phyloP scores from a whole-genome alignment of 768 basidiomycete genomes.

The Fistulinella prunicolor region DNA sequence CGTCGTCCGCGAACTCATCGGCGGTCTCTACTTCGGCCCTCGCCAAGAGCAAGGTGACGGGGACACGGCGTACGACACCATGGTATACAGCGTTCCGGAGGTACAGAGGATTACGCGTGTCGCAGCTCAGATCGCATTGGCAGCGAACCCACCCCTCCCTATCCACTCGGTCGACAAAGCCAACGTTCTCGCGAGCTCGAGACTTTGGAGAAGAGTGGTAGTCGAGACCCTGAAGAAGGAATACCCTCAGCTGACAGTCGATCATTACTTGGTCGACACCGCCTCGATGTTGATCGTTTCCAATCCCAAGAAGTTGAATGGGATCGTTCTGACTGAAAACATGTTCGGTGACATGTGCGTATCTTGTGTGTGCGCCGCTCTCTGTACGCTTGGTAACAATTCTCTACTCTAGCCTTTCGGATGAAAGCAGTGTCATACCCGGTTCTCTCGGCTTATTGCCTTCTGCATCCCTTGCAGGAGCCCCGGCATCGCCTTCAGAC shows the following conservation, averaged over 20 bases:
- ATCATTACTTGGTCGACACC: constrained; percentile 93
- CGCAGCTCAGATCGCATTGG: constrained; percentile 87
- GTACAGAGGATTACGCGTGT: constrained; percentile 94
- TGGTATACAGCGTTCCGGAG: constrained; percentile 88
- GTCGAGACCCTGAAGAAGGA: constrained; percentile 80
- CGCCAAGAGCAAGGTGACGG: constrained; percentile 81
- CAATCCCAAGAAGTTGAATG: constrained; percentile 89
- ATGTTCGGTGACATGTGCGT: constrained; percentile 96
- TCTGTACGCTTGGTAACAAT: neutral
- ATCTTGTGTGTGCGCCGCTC: neutral
- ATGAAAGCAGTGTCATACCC: constrained; percentile 95
- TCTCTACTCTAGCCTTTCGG: constrained; percentile 67
- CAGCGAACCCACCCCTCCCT: constrained; percentile 76
- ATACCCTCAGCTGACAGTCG: constrained; percentile 82
- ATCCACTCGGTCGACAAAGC: constrained; percentile 98
- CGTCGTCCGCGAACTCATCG: constrained; percentile 94
- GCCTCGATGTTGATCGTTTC: constrained; percentile 95
- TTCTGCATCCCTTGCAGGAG: constrained; percentile 93
- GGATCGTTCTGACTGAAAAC: constrained; percentile 93
- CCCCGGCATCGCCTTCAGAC: constrained; percentile 54
- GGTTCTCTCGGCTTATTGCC: constrained; percentile 95
- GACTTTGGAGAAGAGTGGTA: constrained; percentile 93
- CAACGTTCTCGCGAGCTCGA: constrained; percentile 92
- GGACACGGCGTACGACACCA: constrained; percentile 85
- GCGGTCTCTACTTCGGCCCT: constrained; percentile 92